These are phyloP conservation scores for Geranomyces variabilis DNA, from an alignment of 192 early-diverging fungal genomes.

Conservation along the genomic window DNA sequence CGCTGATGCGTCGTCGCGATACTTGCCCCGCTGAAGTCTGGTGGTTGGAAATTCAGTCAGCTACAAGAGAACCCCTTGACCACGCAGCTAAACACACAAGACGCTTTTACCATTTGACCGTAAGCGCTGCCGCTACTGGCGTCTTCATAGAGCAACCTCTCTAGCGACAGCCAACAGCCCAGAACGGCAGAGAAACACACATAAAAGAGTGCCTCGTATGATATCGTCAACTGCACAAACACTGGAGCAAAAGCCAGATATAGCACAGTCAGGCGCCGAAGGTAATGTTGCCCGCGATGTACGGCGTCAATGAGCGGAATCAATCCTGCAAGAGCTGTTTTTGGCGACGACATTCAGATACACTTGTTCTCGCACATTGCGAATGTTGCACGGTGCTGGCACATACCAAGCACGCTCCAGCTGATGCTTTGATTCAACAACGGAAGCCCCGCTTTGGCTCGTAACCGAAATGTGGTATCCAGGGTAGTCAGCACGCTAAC, in stretches of 20 bases:
- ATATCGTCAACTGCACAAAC: slow-evolving; percentile 86
- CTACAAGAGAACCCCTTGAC: too few species aligned
- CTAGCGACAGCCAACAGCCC: slow-evolving; percentile 77
- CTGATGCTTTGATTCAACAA: slow-evolving; percentile 65
- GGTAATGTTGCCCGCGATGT: slow-evolving; percentile 68
- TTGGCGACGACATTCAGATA: too few species aligned
- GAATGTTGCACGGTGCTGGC: too few species aligned
- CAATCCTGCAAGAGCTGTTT: slow-evolving; percentile 49
- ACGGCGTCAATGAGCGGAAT: slow-evolving; percentile 69
- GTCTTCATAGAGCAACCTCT: slow-evolving; percentile 49
- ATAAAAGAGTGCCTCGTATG: slow-evolving; percentile 90
- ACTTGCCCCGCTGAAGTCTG: too few species aligned
- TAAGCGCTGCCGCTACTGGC: background rate
- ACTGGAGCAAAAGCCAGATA: slow-evolving; percentile 86
- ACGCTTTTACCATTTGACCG: too few species aligned
- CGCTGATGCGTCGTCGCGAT: too few species aligned
- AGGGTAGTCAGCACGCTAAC: slow-evolving; percentile 65
- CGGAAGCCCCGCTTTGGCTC: slow-evolving; percentile 65
- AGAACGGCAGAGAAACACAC: slow-evolving; percentile 75
- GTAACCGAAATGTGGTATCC: slow-evolving; percentile 62
- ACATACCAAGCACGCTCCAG: slow-evolving; percentile 72
- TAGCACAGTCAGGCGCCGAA: slow-evolving; percentile 79
- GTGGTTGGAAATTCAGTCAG: too few species aligned
- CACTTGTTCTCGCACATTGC: too few species aligned
- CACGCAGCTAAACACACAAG: too few species aligned